phyloP scores from a whole-genome alignment of 2,329 filamentous ascomycete genomes.

The Hortaea werneckii region DNA sequence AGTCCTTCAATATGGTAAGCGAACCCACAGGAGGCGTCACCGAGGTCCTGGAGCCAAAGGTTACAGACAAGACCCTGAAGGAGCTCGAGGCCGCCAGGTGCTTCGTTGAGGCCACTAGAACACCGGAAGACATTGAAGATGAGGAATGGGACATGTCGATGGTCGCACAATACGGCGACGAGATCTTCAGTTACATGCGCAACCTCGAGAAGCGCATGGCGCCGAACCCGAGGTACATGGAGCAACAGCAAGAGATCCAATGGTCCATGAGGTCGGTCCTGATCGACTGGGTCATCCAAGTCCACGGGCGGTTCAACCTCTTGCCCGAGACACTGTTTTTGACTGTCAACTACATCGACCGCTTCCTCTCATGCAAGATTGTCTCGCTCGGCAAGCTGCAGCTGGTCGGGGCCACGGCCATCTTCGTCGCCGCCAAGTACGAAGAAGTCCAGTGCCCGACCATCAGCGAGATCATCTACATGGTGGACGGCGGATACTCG shows the following conservation, averaged over 20 bases:
- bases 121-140: conserved; percentile 70
- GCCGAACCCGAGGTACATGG: conserved; percentile 92
- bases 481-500: conserved; percentile 89
- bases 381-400: conserved; percentile 93
- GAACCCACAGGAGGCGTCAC: conserved; percentile 58
- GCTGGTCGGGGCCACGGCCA: conserved; percentile 87
- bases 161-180: conserved; percentile 92
- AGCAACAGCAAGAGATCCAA: conserved; percentile 90
- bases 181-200: conserved; percentile 90
- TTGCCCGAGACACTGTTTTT: conserved; percentile 93
- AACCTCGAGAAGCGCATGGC: conserved; percentile 78
- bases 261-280: conserved; percentile 98
- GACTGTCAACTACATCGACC: conserved; percentile 92
- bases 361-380: conserved; percentile 88
- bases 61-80: conserved; percentile 56
- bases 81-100: conserved; percentile 62
- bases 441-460: conserved; percentile 98
- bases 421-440: conserved; percentile 94
- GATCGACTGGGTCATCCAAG: conserved; percentile 97
- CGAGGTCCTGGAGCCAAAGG: conserved; percentile 57
- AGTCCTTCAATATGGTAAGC: conserved; percentile 60
- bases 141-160: conserved; percentile 91
- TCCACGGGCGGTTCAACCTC: conserved; percentile 82
- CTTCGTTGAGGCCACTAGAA: conserved; percentile 56
- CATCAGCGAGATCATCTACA: conserved; percentile 90